These are phyloP conservation scores for Garcia nutans DNA, from an alignment of 345 rosid genomes.

Conservation along the genomic window DNA sequence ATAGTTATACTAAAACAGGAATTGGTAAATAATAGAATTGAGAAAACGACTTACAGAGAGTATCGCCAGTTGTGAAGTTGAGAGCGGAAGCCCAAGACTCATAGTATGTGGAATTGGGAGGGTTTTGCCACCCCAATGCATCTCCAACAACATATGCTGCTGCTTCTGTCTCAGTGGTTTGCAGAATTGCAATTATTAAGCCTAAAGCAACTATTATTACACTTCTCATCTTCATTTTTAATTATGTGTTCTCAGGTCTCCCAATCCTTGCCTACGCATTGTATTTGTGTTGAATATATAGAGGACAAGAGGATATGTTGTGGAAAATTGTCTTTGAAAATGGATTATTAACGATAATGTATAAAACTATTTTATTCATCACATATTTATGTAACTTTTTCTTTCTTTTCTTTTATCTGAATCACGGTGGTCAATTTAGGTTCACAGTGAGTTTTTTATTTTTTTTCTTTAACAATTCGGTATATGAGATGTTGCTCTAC, in stretches of 20 bases:
- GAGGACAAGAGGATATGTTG: neutral
- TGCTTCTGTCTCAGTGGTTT: slow-evolving; percentile 23
- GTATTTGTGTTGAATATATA: neutral
- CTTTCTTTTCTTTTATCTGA: too few relatives aligned
- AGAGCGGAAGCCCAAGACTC: slow-evolving; percentile 10
- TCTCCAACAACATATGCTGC: slow-evolving; percentile 35
- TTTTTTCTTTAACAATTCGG: too few relatives aligned
- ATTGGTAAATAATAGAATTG: neutral
- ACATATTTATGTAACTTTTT: too few relatives aligned
- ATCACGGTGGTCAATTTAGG: too few relatives aligned
- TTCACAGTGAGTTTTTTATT: too few relatives aligned
- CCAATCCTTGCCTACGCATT: neutral
- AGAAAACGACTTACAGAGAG: slow-evolving; percentile 10
- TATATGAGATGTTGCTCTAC: too few relatives aligned
- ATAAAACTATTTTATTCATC: too few relatives aligned
- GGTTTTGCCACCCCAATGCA: slow-evolving; percentile 30
- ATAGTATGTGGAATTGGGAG: slow-evolving; percentile 13
- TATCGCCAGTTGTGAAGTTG: slow-evolving; percentile 13
- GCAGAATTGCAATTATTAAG: slow-evolving; percentile 4
- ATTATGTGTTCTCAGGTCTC: slow-evolving; percentile 26
- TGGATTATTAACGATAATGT: too few relatives aligned
- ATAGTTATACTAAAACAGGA: too few relatives aligned
- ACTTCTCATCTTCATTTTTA: slow-evolving; percentile 3
- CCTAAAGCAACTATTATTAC: slow-evolving; percentile 10
- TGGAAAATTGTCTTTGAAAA: too few relatives aligned